phyloP scores from a whole-genome alignment of 768 basidiomycete genomes.

The Hypsizygus marmoreus region DNA sequence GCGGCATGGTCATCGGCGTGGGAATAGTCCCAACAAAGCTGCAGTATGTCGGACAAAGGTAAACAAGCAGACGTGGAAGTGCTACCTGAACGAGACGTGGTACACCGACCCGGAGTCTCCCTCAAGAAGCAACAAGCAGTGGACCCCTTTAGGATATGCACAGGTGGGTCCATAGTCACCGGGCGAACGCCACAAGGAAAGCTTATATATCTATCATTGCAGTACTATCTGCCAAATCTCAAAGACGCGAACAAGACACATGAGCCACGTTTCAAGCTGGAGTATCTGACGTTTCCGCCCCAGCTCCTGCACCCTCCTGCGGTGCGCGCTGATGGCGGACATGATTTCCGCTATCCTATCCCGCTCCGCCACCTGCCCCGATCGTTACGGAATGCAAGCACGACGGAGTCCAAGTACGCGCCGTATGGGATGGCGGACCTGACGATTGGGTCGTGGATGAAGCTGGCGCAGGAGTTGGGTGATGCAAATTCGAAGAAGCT shows the following conservation, averaged over 20 bases:
- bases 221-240: slow-evolving; percentile 72
- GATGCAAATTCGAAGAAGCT: slow-evolving; percentile 52
- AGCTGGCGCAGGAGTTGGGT: slow-evolving; percentile 63
- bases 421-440: slow-evolving; percentile 78
- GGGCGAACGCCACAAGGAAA: slow-evolving; percentile 3
- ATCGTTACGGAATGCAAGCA: slow-evolving; percentile 41
- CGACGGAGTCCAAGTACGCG: slow-evolving; percentile 50
- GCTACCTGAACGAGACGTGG: slow-evolving; percentile 61
- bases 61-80: slow-evolving; percentile 65
- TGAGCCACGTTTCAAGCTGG: slow-evolving; percentile 68
- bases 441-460: slow-evolving; percentile 76
- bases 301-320: slow-evolving; percentile 40
- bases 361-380: slow-evolving; percentile 58
- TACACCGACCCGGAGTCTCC: slow-evolving; percentile 66
- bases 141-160: slow-evolving; percentile 81
- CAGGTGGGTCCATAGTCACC: slow-evolving; percentile 57
- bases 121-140: slow-evolving; percentile 66
- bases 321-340: slow-evolving; percentile 20
- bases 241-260: slow-evolving; percentile 45
- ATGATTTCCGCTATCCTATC: slow-evolving; percentile 48
- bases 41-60: slow-evolving; percentile 48
- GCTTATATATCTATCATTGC: slow-evolving; percentile 15
- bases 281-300: slow-evolving; percentile 70
- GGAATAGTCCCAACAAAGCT: slow-evolving; percentile 44
- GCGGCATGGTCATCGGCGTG: slow-evolving; percentile 52